Percentiles rank a stretch among this genome's conserved stretches.
phyloP scores from a whole-genome alignment of 2,329 filamentous ascomycete genomes.

The Xylaria sp. region DNA sequence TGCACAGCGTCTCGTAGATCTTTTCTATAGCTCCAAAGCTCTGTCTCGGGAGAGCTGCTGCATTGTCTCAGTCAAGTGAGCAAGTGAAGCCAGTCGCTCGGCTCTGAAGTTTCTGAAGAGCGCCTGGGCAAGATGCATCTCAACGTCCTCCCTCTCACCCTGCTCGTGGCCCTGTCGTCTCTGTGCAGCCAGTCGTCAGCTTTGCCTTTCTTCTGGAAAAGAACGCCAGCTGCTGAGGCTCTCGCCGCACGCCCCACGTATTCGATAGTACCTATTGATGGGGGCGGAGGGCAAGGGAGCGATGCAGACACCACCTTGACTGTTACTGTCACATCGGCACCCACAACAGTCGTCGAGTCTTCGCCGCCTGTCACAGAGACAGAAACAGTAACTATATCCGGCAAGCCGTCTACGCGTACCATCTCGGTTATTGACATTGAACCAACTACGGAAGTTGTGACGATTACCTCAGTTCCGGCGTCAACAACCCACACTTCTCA shows the following conservation, averaged over 20 bases:
- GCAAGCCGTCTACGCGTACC: conserved; percentile 29
- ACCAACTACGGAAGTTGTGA: conserved; percentile 30
- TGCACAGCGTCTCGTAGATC: conserved; percentile 21
- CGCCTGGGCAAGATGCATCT: conserved; percentile 40
- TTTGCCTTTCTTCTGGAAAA: conserved; percentile 38
- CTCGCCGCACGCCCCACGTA: conserved; percentile 44
- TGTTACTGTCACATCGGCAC: conserved; percentile 44
- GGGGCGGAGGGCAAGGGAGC: conserved; percentile 33
- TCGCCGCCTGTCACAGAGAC: conserved; percentile 41
- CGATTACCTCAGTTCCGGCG: conserved; percentile 27
- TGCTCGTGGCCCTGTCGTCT: conserved; percentile 36
- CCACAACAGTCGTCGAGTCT: conserved; percentile 44
- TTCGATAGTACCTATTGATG: conserved; percentile 47
- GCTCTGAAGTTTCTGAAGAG: neutral
- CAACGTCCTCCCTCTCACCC: conserved; percentile 30
- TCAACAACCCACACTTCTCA: conserved; percentile 9
- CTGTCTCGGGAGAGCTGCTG: neutral
- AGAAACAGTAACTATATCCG: conserved; percentile 36
- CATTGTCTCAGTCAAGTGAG: neutral
- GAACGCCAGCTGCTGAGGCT: conserved; percentile 24
- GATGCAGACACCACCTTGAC: conserved; percentile 28
- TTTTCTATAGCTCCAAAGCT: conserved; percentile 18
- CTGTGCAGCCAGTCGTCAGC: conserved; percentile 32
- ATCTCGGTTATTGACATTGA: conserved; percentile 42
- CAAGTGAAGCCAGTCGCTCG: conserved; percentile 14